These are phyloP conservation scores for Pyrrhoderma noxium DNA, from an alignment of 1,284 basidiomycete genomes.

Conservation along the genomic window DNA sequence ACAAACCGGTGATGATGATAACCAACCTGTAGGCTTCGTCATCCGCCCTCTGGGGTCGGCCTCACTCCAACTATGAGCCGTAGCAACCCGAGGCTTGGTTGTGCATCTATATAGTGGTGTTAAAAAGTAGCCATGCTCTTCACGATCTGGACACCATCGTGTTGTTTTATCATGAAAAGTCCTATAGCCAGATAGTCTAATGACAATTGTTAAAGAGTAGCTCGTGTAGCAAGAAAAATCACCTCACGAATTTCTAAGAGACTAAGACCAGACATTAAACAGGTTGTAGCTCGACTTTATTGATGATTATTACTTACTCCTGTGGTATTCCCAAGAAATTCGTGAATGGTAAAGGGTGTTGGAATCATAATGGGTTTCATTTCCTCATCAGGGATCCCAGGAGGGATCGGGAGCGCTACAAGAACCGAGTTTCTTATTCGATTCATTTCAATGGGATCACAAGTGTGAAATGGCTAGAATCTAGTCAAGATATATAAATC, in stretches of 20 bases:
- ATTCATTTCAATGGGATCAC: constrained; percentile 42
- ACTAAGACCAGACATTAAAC: constrained; percentile 25
- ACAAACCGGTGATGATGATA: neutral
- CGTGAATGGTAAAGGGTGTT: constrained; percentile 51
- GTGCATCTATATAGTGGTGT: constrained; percentile 64
- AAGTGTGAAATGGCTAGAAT: neutral
- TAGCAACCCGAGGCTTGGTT: constrained; percentile 64
- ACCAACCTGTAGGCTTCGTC: constrained; percentile 52
- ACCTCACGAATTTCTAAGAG: constrained; percentile 42
- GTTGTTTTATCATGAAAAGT: constrained; percentile 60
- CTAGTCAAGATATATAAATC: no score
- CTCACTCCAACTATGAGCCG: constrained; percentile 61
- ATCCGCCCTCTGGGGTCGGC: constrained; percentile 53
- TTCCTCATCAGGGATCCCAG: constrained; percentile 51
- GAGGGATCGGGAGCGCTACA: constrained; percentile 52
- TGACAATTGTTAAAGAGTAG: constrained; percentile 14
- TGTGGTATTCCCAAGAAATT: constrained; percentile 55
- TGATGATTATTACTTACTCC: constrained; percentile 37
- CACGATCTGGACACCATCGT: constrained; percentile 67
- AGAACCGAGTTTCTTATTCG: constrained; percentile 48
- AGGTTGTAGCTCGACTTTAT: neutral
- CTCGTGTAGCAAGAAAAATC: constrained; percentile 1
- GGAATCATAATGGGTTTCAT: constrained; percentile 62
- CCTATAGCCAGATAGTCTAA: constrained; percentile 56
- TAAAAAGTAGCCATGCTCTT: constrained; percentile 72